Conservation (phyloP, 805 yeast genomes). For the Cyberlindnera subsufficiens region DNA sequence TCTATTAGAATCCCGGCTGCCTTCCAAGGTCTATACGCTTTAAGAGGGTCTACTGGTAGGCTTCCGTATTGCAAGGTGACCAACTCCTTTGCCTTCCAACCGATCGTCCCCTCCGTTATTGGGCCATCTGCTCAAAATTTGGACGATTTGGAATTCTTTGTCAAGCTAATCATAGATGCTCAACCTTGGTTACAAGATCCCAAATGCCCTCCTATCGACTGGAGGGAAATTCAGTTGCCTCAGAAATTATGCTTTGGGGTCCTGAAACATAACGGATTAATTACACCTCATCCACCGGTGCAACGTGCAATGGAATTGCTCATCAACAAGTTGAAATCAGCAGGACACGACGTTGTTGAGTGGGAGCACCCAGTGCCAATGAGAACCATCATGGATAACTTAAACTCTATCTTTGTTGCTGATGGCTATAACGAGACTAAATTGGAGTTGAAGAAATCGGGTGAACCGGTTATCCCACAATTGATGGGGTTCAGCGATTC, state of each 20-base stretch:
- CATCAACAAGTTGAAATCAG: constrained; percentile 18
- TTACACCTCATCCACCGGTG: constrained; percentile 51
- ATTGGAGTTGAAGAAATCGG: constrained; percentile 46
- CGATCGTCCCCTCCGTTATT: constrained; percentile 28
- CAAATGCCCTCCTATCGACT: constrained; percentile 32
- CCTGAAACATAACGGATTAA: constrained; percentile 26
- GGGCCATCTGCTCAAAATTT: constrained; percentile 41
- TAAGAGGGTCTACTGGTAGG: constrained; percentile 39
- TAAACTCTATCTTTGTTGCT: constrained; percentile 45
- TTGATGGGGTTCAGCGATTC: constrained; percentile 50
- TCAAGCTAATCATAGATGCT: constrained; percentile 24
- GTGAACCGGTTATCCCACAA: constrained; percentile 63
- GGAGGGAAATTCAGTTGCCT: constrained; percentile 28
- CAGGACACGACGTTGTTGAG: constrained; percentile 39
- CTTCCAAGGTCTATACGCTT: constrained; percentile 33
- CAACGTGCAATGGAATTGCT: constrained; percentile 35
- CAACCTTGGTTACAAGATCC: constrained; percentile 40
- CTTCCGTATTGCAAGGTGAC: constrained; percentile 28
- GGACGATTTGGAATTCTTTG: constrained; percentile 29
- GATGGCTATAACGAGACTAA: constrained; percentile 63
- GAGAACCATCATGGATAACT: constrained; percentile 37
- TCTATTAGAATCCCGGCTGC: constrained; percentile 43
- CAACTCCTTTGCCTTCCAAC: constrained; percentile 11
- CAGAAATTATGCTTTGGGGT: constrained; percentile 41
- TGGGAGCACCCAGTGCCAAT: constrained; percentile 32